These are phyloP conservation scores for Xylaria scruposa DNA, from an alignment of 495 filamentous ascomycete genomes.

Conservation along the genomic window DNA sequence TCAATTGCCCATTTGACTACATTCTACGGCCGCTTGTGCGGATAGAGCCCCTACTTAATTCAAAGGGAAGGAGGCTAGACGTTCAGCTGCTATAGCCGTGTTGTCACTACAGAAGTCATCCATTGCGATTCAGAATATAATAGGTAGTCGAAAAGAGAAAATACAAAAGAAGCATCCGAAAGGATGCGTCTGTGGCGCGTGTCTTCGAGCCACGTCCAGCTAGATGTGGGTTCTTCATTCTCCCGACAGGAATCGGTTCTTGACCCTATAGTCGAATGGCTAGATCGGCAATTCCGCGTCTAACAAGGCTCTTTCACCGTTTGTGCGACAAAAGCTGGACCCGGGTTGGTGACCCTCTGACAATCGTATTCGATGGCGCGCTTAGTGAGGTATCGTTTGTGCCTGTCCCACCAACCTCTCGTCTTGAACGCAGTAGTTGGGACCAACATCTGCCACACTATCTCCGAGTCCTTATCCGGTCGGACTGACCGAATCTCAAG, in stretches of 20 bases:
- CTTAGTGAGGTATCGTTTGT: conserved; percentile 8
- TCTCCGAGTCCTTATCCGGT: not conserved
- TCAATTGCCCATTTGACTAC: not conserved
- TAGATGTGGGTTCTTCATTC: conserved; percentile 7
- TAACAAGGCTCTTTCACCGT: conserved; percentile 4
- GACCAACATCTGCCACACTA: not conserved
- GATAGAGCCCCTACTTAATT: conserved; percentile 6
- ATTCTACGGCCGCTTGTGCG: conserved; percentile 16
- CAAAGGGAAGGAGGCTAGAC: not conserved
- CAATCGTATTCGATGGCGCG: conserved; percentile 5
- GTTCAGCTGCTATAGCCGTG: conserved; percentile 10
- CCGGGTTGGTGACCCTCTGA: not conserved
- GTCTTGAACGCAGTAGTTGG: conserved; percentile 4
- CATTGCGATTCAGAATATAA: conserved; percentile 30
- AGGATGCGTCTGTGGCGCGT: conserved; percentile 19
- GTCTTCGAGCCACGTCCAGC: conserved; percentile 12
- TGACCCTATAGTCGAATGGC: not conserved
- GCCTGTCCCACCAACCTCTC: conserved; percentile 5
- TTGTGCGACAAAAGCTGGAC: not conserved
- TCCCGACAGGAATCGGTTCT: conserved; percentile 10
- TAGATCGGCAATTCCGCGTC: not conserved
- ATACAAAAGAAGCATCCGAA: conserved; percentile 29
- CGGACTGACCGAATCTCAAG: not conserved
- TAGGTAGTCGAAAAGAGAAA: conserved; percentile 25
- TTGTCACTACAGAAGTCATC: conserved; percentile 28